Evolutionary conservation across 139 green algal species (phyloP), one percentile per base, ranked within the genome.

Genomic region (Haematococcus lacustris): DNA sequence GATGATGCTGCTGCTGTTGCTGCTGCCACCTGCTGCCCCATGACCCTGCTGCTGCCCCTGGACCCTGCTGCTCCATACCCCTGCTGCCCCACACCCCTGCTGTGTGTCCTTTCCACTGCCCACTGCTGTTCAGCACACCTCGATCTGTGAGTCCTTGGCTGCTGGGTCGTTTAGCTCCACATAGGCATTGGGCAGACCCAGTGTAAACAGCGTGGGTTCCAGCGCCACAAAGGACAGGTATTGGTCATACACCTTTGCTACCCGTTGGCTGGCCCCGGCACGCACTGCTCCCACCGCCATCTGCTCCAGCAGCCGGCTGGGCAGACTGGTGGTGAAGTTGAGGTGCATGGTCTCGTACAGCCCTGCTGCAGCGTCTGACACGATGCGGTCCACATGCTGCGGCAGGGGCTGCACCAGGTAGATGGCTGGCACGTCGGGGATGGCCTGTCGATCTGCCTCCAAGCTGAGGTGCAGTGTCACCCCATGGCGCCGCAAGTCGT

Each of bases 381-480:
- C 70, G 41, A 98, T 91, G 4, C 82, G 79, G 33, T 89, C 70
- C 1, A 97, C 73, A 38, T 93, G 92, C 9, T 73, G 59, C 32
- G 78, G 57, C 6, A 72, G 92, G 23, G 91, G 84, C 40, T 88
- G 75, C 30, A 98, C 79, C 51, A 98, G 92, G 76, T 99, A 99
- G 0, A 99, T 78, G 0, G 93, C 94, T 30, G 96, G 92, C n/a
- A 96, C 93, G 59, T 99, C 96, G 0, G 93, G 85, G 59, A 99
- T 97, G 50, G 87, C 62, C 82, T 99, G 88, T 25, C 96, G 86
- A 0, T 97, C 90, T 0, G 75, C 38, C 32, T 97, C 91, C 26
- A 99, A 70, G 64, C 89, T 71, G 28, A 99, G 78, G 74, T 97
- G 89, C 68, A 99, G 82, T 28, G 96, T 99, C 33, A 99, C 89